phyloP scores from a whole-genome alignment of 2,329 filamentous ascomycete species.

The Scleromitrula shiraiana region DNA sequence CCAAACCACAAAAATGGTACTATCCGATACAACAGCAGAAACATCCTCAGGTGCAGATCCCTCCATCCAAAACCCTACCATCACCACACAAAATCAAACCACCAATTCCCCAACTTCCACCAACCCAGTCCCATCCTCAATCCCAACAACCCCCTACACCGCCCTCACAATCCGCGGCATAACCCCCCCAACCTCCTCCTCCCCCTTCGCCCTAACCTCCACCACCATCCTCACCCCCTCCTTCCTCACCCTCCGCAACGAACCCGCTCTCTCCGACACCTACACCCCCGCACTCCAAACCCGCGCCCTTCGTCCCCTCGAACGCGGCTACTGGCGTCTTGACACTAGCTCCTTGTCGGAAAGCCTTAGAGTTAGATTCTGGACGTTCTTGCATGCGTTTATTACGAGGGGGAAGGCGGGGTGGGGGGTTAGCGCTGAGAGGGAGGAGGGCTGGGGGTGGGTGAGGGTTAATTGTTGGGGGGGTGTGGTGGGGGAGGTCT shows the following conservation, averaged over 20 bases:
- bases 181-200: constrained; percentile 42
- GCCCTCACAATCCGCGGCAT: constrained; percentile 45
- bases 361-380: constrained; percentile 44
- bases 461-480: constrained; percentile 75
- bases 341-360: constrained; percentile 47
- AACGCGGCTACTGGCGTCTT: constrained; percentile 73
- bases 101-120: background rate
- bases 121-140: background rate
- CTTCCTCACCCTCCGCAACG: too few relatives aligned
- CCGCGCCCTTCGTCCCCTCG: constrained; percentile 47
- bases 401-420: constrained; percentile 52
- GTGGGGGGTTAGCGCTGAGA: constrained; percentile 57
- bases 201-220: too few relatives aligned
- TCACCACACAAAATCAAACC: background rate
- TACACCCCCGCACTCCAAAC: constrained; percentile 41
- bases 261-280: too few relatives aligned
- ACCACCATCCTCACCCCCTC: too few relatives aligned
- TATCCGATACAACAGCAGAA: too few relatives aligned
- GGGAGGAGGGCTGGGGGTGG: constrained; percentile 34
- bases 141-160: background rate
- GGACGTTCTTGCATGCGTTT: constrained; percentile 53
- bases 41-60: background rate
- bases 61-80: background rate
- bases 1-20: background rate
- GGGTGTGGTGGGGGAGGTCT: constrained; percentile 62